Base-by-base conservation (phyloP, 2,329 filamentous ascomycete genomes). In the Ophioceras dolichostomum region DNA sequence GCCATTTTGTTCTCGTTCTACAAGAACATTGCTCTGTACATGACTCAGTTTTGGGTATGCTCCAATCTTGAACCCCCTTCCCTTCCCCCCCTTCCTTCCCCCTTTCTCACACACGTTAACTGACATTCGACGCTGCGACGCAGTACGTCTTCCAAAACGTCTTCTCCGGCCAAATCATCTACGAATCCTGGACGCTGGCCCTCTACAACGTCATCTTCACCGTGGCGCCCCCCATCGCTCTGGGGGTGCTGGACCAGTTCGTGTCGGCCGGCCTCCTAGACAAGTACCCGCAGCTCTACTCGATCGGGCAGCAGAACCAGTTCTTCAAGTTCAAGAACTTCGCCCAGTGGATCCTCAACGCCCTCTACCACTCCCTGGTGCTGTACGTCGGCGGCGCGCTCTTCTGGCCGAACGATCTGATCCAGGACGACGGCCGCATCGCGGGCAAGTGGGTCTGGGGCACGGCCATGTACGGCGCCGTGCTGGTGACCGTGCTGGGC, bases 131-230 rank as follows among this genome's bases (percentile, higher is more conserved):
- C 8, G 22, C 7, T 32, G 39, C 34, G 9, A 21, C 43, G 1
- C 41, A 88, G 83, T 96, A 91, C 61, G 85, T 87, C 0, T 98
- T 98, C 67, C 87, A 94, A 73, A 98, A 98, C 58, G 84, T 85
- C 46, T 98, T 96, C 60, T 96, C 89, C 1, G 91, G 91, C 36
- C 82, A 95, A 56, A 86, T 96, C 54, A 96, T 98, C 55, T 96
- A 88, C 70, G 91, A 98, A 62, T 96, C 91, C 9, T 98, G 93
- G 93, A 95, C 88, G 0, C 67, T 98, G n/a, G 94, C 89, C 7
- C 94, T 96, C 64, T 98, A 95, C 70, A 98, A 98, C 66, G 87
- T 98, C 57, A 83, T 98, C 57, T 98, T 94, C 65, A 98, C 91
- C 1, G 83, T 94, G 16, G 67, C 95, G 14, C 91, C 91, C 13